Evolutionary conservation across 805 yeast species (phyloP), one percentile per base, ranked within the genome.

Genomic region (Metschnikowia continentalis): DNA sequence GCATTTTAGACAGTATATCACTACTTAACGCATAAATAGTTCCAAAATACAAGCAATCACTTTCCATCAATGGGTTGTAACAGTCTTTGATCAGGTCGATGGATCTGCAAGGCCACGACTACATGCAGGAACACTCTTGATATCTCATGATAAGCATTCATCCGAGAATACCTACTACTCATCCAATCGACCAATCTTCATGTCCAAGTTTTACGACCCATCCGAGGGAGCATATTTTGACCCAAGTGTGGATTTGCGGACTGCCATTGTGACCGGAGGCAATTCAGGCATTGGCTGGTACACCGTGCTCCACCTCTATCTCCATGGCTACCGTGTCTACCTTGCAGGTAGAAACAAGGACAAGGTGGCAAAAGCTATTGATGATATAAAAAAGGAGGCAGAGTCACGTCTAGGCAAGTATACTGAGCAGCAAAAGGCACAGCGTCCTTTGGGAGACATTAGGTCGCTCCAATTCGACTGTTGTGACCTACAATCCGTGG

Each of bases 281-380:
- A 69, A 68, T 43, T 63, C 69, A 5, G 77, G 77, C 6, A 66
- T 73, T 44, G 77, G 77, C 11, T 72, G 67, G 68, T 72, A 55
- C 54, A 72, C 75, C 0, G 69, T 61, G 6, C 56, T 72, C 32
- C 75, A 72, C 54, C 63, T 73, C 23, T 71, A 68, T 54, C 59
- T 72, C 23, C 77, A 72, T 45, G 77, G 77, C 1, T 72, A 64
- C 51, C 52, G 58, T 0, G 70, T 72, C 7, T 72, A 72, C 49
- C 51, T 72, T 42, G 67, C 66, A 1, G 77, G 75, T 3, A 57
- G 77, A 55, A 68, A 63, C 38, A 67, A 64, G 49, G 40, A 50
- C 13, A 71, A 65, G 53, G 69, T 68, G 6, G n/a, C 42, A 8
- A 60, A 61, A 46, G 75, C 76, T 3, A 66, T 72, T 37, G 61